Evolutionary conservation across 176 grass and related monocot genomes (phyloP), one percentile per base, ranked within the genome.

Genomic region (Hyparrhenia diplandra): DNA sequence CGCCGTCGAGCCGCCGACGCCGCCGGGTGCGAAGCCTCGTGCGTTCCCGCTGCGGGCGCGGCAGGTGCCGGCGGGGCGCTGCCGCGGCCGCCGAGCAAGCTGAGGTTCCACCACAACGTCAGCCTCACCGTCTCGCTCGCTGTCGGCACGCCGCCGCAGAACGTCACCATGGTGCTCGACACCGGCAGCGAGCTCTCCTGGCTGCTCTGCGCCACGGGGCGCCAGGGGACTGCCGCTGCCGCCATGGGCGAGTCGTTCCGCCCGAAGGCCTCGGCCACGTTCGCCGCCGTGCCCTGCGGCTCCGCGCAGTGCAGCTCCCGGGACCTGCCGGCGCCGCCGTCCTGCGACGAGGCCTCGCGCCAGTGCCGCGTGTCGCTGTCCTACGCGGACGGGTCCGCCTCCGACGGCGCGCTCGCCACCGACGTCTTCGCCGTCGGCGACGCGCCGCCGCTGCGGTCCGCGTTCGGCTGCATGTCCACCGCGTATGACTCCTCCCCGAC

Each of bases 71-170:
- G 57, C 78, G 37, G 88, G 57, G 43, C 86, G 18, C 81, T 94
- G 57, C 88, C 84, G 17, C 81, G 83, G 55, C 52, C 88, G 23
- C 75, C 95, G 4, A 98, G 81, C 84, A 98, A 98, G 90, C 92
- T 98, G 62, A 82, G 88, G 32, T 98, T 98, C 85, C 95, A 93
- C 86, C 95, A 98, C 84, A 98, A 95, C 70, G 88, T 98, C 49
- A 94, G 83, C 81, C 87, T 98, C 32, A 98, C 95, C 5, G 90
- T 98, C 21, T 93, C 92, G 8, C 86, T 98, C 42, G 78, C 92
- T 16, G 90, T 94, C 21, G 92, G 95, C 51, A 95, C 84, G 32
- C 95, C 90, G 66, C 90, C 86, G 20, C 95, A 98, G 85, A 98
- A 95, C 66, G 86, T 94, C 14, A 90, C 92, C 6, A 80, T 98